A percentile compares a stretch with the other conserved stretches of the same genome.
Conservation (phyloP, 495 filamentous ascomycete species). For the Neurospora pannonica region DNA sequence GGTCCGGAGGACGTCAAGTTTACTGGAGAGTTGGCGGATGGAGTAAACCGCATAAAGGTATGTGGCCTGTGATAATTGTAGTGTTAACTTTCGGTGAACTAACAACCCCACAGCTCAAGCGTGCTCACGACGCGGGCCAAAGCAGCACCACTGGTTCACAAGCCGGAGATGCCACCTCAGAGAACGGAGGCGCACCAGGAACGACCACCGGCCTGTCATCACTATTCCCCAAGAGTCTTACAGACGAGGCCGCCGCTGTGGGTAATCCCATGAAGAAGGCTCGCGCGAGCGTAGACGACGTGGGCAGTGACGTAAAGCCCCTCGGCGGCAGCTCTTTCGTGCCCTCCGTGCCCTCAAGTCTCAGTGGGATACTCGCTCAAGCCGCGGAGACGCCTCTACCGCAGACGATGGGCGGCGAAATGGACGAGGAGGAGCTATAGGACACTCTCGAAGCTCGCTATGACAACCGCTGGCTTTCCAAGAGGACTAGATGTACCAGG, state of each 20-base stretch:
- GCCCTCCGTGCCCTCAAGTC: not conserved
- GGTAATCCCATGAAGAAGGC: conserved; percentile 83
- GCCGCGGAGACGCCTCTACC: not conserved
- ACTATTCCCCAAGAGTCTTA: conserved; percentile 25
- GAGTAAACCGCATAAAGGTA: conserved; percentile 87
- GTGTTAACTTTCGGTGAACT: not conserved
- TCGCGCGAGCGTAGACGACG: conserved; percentile 50
- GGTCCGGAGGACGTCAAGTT: conserved; percentile 68
- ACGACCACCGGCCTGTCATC: conserved; percentile 16
- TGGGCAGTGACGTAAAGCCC: conserved; percentile 4
- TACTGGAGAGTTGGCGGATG: conserved; percentile 80
- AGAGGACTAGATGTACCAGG: not conserved
- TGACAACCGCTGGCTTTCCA: not conserved
- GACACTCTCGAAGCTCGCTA: not conserved
- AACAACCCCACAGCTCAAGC: conserved; percentile 63
- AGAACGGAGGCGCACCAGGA: conserved; percentile 24
- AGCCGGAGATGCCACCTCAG: conserved; percentile 25
- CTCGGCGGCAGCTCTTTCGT: not conserved
- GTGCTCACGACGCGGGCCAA: conserved; percentile 81
- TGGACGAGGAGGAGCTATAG: not conserved
- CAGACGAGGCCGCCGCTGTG: conserved; percentile 40
- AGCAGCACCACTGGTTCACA: conserved; percentile 36
- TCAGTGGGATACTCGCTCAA: not conserved
- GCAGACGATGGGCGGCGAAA: not conserved
- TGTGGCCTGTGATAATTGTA: conserved; percentile 19